Evolutionary conservation across 1,284 basidiomycete species (phyloP).

Genomic region (Exobasidium cylindrosporum): DNA sequence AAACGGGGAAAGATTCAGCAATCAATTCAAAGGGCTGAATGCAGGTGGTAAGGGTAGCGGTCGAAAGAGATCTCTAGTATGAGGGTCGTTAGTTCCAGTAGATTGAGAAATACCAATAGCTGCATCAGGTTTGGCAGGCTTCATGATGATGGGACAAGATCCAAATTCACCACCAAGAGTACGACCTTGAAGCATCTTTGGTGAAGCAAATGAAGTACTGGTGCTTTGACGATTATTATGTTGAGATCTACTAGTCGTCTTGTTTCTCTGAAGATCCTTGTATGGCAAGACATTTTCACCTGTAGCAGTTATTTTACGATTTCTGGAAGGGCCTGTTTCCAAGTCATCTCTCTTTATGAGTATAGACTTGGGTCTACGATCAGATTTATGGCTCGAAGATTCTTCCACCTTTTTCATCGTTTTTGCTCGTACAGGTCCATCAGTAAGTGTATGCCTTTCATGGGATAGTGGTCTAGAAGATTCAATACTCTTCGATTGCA

Average conservation of each 20-base stretch:
- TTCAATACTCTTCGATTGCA: not conserved
- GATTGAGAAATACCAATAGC: not conserved
- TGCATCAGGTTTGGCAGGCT: not conserved
- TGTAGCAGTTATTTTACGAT: not conserved
- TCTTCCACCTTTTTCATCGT: not conserved
- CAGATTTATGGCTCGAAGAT: not conserved
- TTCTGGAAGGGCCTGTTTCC: not conserved
- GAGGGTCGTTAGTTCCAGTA: not conserved
- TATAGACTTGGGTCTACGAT: not conserved
- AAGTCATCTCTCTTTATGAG: not conserved
- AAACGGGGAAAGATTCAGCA: not conserved
- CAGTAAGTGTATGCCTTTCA: not conserved
- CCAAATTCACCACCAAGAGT: not conserved
- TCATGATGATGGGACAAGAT: not conserved
- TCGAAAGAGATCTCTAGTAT: slow-evolving; percentile 8
- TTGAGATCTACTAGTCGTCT: not conserved
- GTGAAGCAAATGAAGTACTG: slow-evolving; percentile 6
- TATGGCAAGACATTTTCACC: not conserved
- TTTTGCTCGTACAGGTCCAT: not conserved
- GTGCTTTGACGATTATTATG: not conserved
- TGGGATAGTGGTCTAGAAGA: slow-evolving; percentile 4
- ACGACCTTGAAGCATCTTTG: slow-evolving; percentile 10
- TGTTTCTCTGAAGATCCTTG: not conserved
- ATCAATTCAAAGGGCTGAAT: not conserved
- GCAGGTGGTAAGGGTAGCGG: slow-evolving; percentile 7